Percentiles rank a stretch among this genome's conserved stretches.
Evolutionary conservation across 768 basidiomycete genomes (phyloP).

Genomic region (Punctularia strigosozonata): DNA sequence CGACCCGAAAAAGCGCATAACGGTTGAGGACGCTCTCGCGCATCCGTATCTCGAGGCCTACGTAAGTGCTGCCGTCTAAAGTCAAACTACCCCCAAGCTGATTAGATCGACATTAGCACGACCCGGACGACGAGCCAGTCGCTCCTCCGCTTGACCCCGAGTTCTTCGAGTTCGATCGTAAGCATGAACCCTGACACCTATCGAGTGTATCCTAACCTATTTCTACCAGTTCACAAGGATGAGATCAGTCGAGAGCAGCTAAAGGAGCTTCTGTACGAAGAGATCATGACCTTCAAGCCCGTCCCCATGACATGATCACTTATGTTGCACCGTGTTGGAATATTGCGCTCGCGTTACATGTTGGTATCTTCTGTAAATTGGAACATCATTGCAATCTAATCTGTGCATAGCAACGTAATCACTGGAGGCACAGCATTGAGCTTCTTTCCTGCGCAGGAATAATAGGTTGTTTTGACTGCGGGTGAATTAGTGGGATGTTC

Average conservation of each 20-base stretch:
- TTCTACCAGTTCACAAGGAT: conserved; percentile 73
- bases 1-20: conserved; percentile 94
- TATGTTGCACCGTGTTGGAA: too few relatives aligned
- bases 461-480: too few relatives aligned
- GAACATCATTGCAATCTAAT: too few relatives aligned
- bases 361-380: too few relatives aligned
- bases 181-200: conserved; percentile 19
- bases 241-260: conserved; percentile 92
- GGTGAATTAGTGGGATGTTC: too few relatives aligned
- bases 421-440: too few relatives aligned
- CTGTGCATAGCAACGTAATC: too few relatives aligned
- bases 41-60: conserved; percentile 95
- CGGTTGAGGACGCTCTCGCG: conserved; percentile 88
- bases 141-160: conserved; percentile 91
- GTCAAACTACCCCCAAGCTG: not conserved
- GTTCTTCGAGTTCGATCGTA: conserved; percentile 96
- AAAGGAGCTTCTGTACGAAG: conserved; percentile 88
- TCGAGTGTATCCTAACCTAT: conserved; percentile 2
- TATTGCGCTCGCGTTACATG: too few relatives aligned
- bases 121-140: conserved; percentile 93
- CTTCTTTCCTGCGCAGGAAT: too few relatives aligned
- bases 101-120: conserved; percentile 40
- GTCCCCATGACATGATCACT: conserved; percentile 34
- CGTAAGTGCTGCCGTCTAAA: conserved; percentile 28
- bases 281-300: conserved; percentile 85